Conservation (phyloP, 208 protist species). For the Leishmania aethiopica region DNA sequence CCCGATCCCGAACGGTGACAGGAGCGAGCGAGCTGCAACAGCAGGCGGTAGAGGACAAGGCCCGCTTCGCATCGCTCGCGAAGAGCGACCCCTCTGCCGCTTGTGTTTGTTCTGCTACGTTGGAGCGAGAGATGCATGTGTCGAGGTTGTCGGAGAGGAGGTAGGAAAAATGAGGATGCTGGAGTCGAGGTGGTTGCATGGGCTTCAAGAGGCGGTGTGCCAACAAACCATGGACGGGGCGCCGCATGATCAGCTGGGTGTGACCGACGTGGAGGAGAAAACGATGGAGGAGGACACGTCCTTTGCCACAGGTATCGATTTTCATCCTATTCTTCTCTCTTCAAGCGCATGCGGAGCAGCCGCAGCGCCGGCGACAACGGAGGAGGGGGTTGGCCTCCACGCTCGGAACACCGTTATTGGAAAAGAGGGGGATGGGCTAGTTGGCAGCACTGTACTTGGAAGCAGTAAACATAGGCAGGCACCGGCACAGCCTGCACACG, state of each 20-base stretch:
- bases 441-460: neutral
- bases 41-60: neutral
- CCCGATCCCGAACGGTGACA: conserved; percentile 32
- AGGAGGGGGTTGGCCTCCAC: neutral
- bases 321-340: neutral
- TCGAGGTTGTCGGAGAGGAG: neutral
- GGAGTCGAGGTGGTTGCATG: neutral
- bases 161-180: neutral
- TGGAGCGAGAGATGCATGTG: neutral
- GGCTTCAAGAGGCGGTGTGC: neutral
- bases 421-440: neutral
- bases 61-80: neutral
- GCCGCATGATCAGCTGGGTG: neutral
- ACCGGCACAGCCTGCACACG: neutral
- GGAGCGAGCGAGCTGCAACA: conserved; percentile 13
- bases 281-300: neutral
- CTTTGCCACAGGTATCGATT: neutral
- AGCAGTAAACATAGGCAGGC: neutral
- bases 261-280: neutral
- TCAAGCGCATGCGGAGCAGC: neutral
- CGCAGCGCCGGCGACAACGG: neutral
- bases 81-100: neutral
- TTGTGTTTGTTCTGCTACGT: neutral
- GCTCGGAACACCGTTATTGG: neutral
- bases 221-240: neutral